Conservation (phyloP, 148 eudicot species). For the Rhododendron ovatum region DNA sequence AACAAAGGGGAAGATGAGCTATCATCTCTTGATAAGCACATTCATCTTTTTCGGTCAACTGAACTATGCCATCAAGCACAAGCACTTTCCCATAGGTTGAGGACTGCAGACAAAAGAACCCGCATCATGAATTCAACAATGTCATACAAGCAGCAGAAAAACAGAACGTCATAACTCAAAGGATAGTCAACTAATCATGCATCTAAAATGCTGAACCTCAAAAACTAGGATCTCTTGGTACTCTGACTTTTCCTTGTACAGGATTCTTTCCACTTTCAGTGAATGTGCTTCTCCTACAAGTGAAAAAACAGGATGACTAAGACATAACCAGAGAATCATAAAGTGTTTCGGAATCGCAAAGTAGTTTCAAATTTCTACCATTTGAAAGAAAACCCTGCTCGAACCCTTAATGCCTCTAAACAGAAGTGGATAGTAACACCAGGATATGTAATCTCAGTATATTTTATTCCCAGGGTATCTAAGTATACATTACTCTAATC, state of each 20-base stretch:
- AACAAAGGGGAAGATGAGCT: constrained; percentile 91
- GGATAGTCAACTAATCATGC: not conserved
- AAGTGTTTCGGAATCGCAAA: not conserved
- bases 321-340: not conserved
- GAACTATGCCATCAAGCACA: constrained; percentile 92
- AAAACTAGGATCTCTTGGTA: constrained; percentile 91
- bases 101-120: constrained; percentile 48
- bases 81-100: constrained; percentile 76
- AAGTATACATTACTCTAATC: not conserved
- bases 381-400: not conserved
- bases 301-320: not conserved
- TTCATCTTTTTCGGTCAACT: constrained; percentile 92
- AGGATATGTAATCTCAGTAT: not conserved
- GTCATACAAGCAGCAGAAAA: not conserved
- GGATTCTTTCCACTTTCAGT: constrained; percentile 62
- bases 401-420: not conserved
- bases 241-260: constrained; percentile 67
- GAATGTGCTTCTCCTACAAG: constrained; percentile 88
- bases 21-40: constrained; percentile 98
- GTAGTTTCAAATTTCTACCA: not conserved
- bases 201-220: constrained; percentile 47
- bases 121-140: not conserved
- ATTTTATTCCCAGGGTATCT: not conserved
- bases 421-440: not conserved
- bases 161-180: not conserved